Base-by-base conservation (phyloP, 2,329 filamentous ascomycete genomes). In the Thermoascus crustaceus region DNA sequence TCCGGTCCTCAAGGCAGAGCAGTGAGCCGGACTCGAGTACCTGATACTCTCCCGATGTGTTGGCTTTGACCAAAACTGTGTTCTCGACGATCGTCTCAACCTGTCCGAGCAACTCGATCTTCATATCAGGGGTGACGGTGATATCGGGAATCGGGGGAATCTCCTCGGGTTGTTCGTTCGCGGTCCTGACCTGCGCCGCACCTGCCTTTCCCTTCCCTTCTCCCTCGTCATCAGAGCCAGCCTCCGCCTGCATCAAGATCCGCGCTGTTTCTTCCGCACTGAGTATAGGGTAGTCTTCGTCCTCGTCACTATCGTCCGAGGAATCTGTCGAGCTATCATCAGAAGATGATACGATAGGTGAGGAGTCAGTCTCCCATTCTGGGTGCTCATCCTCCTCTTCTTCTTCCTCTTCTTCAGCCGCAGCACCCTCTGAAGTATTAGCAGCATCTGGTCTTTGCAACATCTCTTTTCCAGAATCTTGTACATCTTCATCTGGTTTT, bases 341-440 rank as follows among this genome's bases (percentile, higher is more conserved):
- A 16, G 62, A 64, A 8, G 66, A 84, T 4, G 80, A 84, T 50
- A 80, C 76, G 52, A 82, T 82, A 0, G 82, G 82, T 0, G 81
- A 85, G 1, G 82, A 87, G 50, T 89, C 84, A 5, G 72, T 66
- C 54, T 94, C 85, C 85, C 86, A 96, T 58, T 95, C 88, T 3
- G 82, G 80, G 29, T 82, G 69, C 35, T 68, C 60, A 30, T 68
- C 64, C 22, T 61, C 64, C 20, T 60, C 63, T 68, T 64, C 22
- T 61, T 64, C 20, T 60, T 47, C 44, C 16, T 46, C 43, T 14
- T 46, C 45, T 6, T 17, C 31, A 22, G 43, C 32, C 20, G 37
- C 38, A 8, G 41, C 32, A 11, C 38, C 34, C 14, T 42, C 39
- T 22, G 37, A 39, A 4, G 26, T 27, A 23, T 41, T 25, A 13